Conservation (phyloP, 2,329 filamentous ascomycete genomes). For the Arthrinium phaeospermum region DNA sequence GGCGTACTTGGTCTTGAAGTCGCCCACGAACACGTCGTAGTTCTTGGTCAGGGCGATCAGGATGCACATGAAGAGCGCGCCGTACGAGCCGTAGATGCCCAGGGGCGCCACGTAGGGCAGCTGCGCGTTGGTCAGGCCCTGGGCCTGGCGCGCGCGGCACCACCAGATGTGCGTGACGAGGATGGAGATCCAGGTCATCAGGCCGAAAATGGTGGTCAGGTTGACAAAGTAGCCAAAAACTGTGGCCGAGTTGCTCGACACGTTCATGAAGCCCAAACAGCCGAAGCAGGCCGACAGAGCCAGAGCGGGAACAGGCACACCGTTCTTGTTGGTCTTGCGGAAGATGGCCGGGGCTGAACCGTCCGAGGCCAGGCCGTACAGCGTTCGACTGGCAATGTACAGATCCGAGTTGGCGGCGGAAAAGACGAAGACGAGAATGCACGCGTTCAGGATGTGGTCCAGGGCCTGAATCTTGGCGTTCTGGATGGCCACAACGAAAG, state of each 20-base stretch:
- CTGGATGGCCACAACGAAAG: slow-evolving; percentile 76
- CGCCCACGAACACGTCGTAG: slow-evolving; percentile 71
- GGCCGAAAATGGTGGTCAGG: slow-evolving; percentile 69
- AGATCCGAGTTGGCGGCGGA: slow-evolving; percentile 79
- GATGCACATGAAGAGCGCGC: slow-evolving; percentile 71
- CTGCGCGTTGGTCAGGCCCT: slow-evolving; percentile 58
- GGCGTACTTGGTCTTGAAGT: slow-evolving; percentile 61
- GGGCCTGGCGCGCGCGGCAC: slow-evolving; percentile 65
- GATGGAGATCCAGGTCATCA: slow-evolving; percentile 72
- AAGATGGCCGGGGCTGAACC: slow-evolving; percentile 76
- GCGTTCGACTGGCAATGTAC: slow-evolving; percentile 75
- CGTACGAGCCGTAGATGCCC: slow-evolving; percentile 71
- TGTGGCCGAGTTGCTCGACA: slow-evolving; percentile 58
- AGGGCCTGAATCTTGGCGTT: slow-evolving; percentile 67
- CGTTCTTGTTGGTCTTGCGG: slow-evolving; percentile 71
- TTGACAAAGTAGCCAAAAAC: slow-evolving; percentile 73
- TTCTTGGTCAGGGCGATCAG: slow-evolving; percentile 84
- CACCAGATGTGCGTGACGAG: slow-evolving; percentile 72
- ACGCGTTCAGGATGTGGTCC: slow-evolving; percentile 73
- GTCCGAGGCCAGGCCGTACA: slow-evolving; percentile 75
- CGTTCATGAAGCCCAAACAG: slow-evolving; percentile 73
- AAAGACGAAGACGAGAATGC: slow-evolving; percentile 78
- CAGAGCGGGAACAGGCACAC: slow-evolving; percentile 73
- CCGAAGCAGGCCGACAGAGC: slow-evolving; percentile 65
- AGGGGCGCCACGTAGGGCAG: slow-evolving; percentile 74